phyloP scores from a whole-genome alignment of 2,329 filamentous ascomycete species.

The Exserohilum turcica region DNA sequence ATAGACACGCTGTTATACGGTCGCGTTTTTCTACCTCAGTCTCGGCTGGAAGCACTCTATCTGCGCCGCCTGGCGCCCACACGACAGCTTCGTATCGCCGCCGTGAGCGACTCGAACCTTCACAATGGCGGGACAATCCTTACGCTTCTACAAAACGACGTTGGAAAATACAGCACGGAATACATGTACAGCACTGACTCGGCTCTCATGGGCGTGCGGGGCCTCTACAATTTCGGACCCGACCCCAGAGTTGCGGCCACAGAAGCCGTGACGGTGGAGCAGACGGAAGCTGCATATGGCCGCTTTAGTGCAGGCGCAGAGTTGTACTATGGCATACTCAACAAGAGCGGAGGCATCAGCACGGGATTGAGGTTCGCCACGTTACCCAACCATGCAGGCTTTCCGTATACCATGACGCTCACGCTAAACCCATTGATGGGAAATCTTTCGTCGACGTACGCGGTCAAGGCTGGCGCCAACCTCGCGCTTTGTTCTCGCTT shows the following conservation, averaged over 20 bases:
- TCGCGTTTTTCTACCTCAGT: conserved; percentile 80
- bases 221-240: conserved; percentile 91
- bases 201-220: conserved; percentile 82
- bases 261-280: conserved; percentile 27
- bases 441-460: conserved; percentile 87
- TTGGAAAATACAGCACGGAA: conserved; percentile 85
- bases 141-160: conserved; percentile 78
- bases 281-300: conserved; percentile 67
- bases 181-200: conserved; percentile 93
- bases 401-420: conserved; percentile 90
- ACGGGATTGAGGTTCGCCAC: conserved; percentile 89
- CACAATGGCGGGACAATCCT: conserved; percentile 77
- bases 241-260: conserved; percentile 58
- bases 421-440: conserved; percentile 95
- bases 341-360: conserved; percentile 91
- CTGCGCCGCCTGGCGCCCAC: conserved; percentile 77
- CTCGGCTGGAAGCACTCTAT: conserved; percentile 84
- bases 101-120: conserved; percentile 73
- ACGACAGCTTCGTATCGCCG: conserved; percentile 78
- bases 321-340: conserved; percentile 92
- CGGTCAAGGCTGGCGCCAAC: conserved; percentile 81
- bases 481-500: conserved; percentile 87
- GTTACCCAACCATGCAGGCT: conserved; percentile 76
- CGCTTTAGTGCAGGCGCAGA: conserved; percentile 91
- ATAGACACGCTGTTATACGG: conserved; percentile 72